Evolutionary conservation across 139 green algal species (phyloP), one percentile per base, ranked within the genome.

Genomic region (Desmodesmus armatus): DNA sequence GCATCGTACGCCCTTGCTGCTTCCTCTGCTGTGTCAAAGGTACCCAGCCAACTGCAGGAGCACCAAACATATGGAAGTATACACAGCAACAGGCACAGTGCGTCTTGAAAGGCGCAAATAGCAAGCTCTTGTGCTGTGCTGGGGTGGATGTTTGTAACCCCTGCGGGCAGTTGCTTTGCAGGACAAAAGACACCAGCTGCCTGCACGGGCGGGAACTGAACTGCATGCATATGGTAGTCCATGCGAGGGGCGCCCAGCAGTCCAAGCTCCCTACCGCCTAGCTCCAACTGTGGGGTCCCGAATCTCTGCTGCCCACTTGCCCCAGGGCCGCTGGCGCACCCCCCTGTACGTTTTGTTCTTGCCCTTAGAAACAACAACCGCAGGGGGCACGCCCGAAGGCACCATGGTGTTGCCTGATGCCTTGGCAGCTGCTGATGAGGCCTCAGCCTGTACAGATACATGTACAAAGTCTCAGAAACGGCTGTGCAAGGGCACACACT

Each of bases 281-380:
- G 94, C 91, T 0, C 97, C 96, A 2, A 96, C 89, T 11, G 92
- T 98, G 1, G 97, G 97, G 83, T 99, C 97, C 25, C 97, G 85
- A 71, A 99, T 99, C 90, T 99, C 97, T 9, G 97, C 97, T 7
- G 97, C 97, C 96, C 89, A 97, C 81, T 99, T 99, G 65, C 97
- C 97, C 97, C 97, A 99, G 5, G 97, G 97, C 39, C 97, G 89
- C 85, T 99, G 97, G 31, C 97, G 89, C 11, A 99, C 97, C 3
- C 97, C 97, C 11, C 97, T 90, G 82, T 98, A 99, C 2, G 94
- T 96, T 89, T 97, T 97, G 88, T 93, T 94, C 43, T 93, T 93
- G 19, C 93, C 91, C 87, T 96, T 96, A n/a, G 89, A 93, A 5
- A 96, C 91, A 1, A 95, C 91, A 13, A 88, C 69, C 39, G 84